Conservation (phyloP, 2,329 filamentous ascomycete genomes). For the Nothophoma quercina region DNA sequence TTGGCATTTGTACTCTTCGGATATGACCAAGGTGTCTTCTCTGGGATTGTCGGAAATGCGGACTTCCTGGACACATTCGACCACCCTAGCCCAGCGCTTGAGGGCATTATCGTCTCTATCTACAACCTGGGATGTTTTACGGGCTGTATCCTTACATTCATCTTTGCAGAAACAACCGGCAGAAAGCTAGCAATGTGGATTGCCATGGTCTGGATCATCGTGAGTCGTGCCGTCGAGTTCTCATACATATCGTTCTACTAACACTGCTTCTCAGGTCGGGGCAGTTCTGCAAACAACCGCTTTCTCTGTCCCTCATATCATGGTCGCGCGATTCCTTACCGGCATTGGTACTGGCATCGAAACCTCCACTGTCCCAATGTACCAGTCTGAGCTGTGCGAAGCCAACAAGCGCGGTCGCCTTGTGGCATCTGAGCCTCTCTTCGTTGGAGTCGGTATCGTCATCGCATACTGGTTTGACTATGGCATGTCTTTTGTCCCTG, state of each 20-base stretch:
- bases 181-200: slow-evolving; percentile 51
- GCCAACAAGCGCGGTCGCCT: slow-evolving; percentile 65
- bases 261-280: slow-evolving; percentile 38
- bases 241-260: background rate
- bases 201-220: slow-evolving; percentile 53
- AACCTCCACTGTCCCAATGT: slow-evolving; percentile 61
- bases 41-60: slow-evolving; percentile 52
- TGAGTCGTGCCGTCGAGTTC: too few relatives aligned
- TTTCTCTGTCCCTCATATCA: slow-evolving; percentile 53
- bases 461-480: slow-evolving; percentile 57
- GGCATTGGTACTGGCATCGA: slow-evolving; percentile 64
- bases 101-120: slow-evolving; percentile 54
- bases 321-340: slow-evolving; percentile 60
- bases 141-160: slow-evolving; percentile 49
- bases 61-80: slow-evolving; percentile 51
- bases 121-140: slow-evolving; percentile 52
- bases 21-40: slow-evolving; percentile 50
- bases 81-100: slow-evolving; percentile 48
- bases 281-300: slow-evolving; percentile 49
- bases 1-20: slow-evolving; percentile 44
- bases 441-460: slow-evolving; percentile 58
- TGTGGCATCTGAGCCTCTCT: slow-evolving; percentile 64
- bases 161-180: slow-evolving; percentile 49
- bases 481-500: slow-evolving; percentile 50
- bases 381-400: slow-evolving; percentile 60